Percentiles rank a stretch among this genome's conserved stretches.
Evolutionary conservation across 352 stramenopile species (phyloP).

Genomic region (Plasmopara viticola): DNA sequence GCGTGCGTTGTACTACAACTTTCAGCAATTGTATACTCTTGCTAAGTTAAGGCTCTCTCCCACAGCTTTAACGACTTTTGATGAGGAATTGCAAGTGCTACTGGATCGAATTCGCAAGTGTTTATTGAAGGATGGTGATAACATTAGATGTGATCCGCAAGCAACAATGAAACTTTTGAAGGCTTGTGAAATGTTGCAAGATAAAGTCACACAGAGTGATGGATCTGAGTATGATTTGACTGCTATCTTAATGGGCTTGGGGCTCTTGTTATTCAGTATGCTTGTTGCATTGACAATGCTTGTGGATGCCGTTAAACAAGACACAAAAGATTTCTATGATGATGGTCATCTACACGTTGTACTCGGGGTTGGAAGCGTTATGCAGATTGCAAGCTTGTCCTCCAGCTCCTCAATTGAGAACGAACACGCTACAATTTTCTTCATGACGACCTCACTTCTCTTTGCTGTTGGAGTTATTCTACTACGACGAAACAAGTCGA

Average conservation of each 20-base stretch:
- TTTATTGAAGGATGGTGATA: conserved; percentile 5
- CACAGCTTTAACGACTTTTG: conserved; percentile 21
- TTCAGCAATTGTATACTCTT: conserved; percentile 50
- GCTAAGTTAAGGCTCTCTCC: conserved; percentile 43
- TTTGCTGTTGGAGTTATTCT: conserved; percentile 19
- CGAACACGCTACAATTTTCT: conserved; percentile 80
- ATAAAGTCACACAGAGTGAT: conserved; percentile 49
- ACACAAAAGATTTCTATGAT: not conserved
- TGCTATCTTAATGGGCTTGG: conserved; percentile 33
- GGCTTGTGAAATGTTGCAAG: conserved; percentile 44
- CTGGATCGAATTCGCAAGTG: conserved; percentile 15
- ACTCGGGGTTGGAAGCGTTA: conserved; percentile 16
- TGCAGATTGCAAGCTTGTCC: conserved; percentile 58
- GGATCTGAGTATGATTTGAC: conserved; percentile 66
- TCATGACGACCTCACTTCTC: conserved; percentile 53
- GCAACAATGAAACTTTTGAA: conserved; percentile 17
- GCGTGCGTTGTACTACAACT: conserved; percentile 45
- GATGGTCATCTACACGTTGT: conserved; percentile 4
- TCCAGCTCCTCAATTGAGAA: conserved; percentile 88
- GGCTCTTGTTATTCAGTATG: conserved; percentile 30
- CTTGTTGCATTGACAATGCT: conserved; percentile 12
- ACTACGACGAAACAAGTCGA: conserved; percentile 8
- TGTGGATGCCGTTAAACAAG: conserved; percentile 3
- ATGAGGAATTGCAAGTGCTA: conserved; percentile 20
- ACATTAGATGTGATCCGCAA: conserved; percentile 4